phyloP scores from a whole-genome alignment of 768 basidiomycete species.

The Termitomyces sp. region DNA sequence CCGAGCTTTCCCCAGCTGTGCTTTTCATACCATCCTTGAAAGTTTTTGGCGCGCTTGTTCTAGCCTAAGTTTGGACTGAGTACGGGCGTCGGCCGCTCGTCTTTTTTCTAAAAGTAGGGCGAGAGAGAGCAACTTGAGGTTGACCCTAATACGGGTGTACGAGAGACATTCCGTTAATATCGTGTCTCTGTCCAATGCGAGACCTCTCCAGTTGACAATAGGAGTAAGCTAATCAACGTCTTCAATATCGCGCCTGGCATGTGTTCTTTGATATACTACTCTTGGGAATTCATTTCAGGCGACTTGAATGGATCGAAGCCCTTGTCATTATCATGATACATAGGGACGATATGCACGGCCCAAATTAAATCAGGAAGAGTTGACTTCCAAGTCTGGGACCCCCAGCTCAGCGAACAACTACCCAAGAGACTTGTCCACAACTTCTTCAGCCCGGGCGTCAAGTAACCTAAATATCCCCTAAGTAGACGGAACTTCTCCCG shows the following conservation, averaged over 20 bases:
- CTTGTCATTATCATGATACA: neutral
- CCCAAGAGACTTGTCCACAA: neutral
- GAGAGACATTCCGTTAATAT: neutral
- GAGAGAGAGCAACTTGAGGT: neutral
- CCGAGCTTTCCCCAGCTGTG: neutral
- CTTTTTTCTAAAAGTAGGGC: neutral
- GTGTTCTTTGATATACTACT: neutral
- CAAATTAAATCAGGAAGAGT: neutral
- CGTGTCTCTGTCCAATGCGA: neutral
- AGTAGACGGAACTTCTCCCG: neutral
- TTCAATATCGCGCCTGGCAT: neutral
- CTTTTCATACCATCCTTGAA: neutral
- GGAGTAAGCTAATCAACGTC: neutral
- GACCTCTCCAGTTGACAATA: neutral
- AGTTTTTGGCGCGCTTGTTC: neutral
- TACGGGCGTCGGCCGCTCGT: neutral
- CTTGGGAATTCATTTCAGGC: neutral
- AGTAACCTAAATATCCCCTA: neutral
- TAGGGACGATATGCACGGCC: neutral
- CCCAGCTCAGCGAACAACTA: neutral
- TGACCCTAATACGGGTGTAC: neutral
- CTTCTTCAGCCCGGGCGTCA: neutral
- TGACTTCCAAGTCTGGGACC: neutral
- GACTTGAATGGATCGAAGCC: neutral
- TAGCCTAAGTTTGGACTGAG: too few relatives aligned